Percentiles rank a stretch among this genome's conserved stretches.
Conservation (phyloP, 1,139 yeast species). For the Candida pseudoviswanathii region DNA sequence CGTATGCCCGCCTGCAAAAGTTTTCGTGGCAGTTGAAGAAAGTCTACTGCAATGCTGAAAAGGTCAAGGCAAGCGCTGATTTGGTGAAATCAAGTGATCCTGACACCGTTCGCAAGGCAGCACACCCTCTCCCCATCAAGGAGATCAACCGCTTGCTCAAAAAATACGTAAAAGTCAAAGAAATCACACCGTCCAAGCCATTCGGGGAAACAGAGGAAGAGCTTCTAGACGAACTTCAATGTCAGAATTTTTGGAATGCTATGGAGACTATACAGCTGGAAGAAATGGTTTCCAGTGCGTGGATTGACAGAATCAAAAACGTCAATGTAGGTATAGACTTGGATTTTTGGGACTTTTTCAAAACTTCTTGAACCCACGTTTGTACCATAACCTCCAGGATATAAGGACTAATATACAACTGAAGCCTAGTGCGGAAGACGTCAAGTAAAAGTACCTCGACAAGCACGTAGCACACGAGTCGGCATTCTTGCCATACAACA, state of each 20-base stretch:
- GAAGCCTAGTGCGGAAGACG: conserved; percentile 30
- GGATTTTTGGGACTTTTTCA: conserved; percentile 6
- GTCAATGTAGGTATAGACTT: conserved; percentile 1
- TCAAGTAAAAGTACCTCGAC: conserved; percentile 33
- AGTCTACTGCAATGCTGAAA: conserved; percentile 8
- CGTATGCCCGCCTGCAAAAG: conserved; percentile 1
- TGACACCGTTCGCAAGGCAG: conserved; percentile 3
- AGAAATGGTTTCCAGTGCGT: conserved; percentile 11
- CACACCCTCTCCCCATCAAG: neutral
- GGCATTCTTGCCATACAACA: conserved; percentile 67
- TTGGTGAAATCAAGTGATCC: conserved; percentile 1
- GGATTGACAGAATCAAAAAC: conserved; percentile 8
- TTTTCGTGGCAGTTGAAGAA: conserved; percentile 10
- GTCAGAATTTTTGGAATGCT: conserved; percentile 13
- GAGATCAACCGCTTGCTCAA: conserved; percentile 7
- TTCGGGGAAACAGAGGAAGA: conserved; percentile 8
- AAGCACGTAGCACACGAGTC: conserved; percentile 35
- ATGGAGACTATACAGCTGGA: conserved; percentile 8
- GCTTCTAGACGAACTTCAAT: conserved; percentile 12
- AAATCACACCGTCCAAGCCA: neutral
- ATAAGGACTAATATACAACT: conserved; percentile 33
- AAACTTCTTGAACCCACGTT: conserved; percentile 24
- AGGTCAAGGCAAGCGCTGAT: conserved; percentile 3
- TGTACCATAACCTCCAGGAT: conserved; percentile 43
- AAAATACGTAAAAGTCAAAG: neutral